Evolutionary conservation across 345 rosid genomes (phyloP), one percentile per base, ranked within the genome.

Genomic region (Dimocarpus longan): DNA sequence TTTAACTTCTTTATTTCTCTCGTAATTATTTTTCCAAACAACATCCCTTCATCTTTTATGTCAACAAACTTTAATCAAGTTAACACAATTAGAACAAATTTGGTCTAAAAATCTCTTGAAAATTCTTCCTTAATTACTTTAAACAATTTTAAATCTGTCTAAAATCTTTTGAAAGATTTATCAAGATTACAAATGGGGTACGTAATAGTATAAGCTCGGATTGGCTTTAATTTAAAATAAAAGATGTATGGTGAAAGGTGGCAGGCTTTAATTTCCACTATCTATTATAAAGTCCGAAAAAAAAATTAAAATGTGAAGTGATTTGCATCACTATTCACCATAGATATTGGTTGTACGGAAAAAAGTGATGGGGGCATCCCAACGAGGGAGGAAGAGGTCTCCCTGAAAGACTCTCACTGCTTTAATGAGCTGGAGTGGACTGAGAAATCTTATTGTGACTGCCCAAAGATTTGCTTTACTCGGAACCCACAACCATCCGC

Each of bases 391-490:
- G 56, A 44, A 19, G 76, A 18, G 65, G n/a, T 22, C 24, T 0
- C 26, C n/a, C 44, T 8, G 50, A 46, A 11, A 46, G 50, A 46
- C 37, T 32, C 37, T 71, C 48, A 32, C 76, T 68, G 57, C 32
- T 68, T 72, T 68, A 67, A 71, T 82, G 74, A 64, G 64, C 76
- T 5, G 52, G 8, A 3, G 37, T 68, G 82, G 50, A 37, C 62
- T 74, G 60, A 70, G 66, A 75, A 66, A 85, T 85, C 80, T 80
- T 63, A 8, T 42, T 5, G 13, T 76, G 77, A 44, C 77, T 64
- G 82, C 59, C 79, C 77, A 43, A 70, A 83, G 84, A 83, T 85
- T 79, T 80, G 50, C 80, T 80, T 83, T 80, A 74, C 84, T 81
- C 42, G 76, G 81, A 81, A 80, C 68, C 67, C 86, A 78, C 85